Base-by-base conservation (phyloP, 2,329 filamentous ascomycete genomes). In the Colletotrichum neosansevieriae region DNA sequence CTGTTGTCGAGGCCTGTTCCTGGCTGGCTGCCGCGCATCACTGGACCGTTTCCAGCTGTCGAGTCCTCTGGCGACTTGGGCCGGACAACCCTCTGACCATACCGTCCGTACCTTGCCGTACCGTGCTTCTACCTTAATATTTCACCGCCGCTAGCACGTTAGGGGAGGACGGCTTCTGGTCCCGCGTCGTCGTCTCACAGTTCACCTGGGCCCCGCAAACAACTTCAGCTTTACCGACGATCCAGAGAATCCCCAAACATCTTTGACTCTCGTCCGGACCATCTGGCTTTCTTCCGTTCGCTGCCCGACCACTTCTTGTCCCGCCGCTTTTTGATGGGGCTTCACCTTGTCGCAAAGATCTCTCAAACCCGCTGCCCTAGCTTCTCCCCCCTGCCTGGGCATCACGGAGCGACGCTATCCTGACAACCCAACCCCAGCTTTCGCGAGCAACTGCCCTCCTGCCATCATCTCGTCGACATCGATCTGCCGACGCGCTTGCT, bases 141-240 rank as follows among this genome's bases (percentile, higher is more conserved):
- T 68, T 54, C 67, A 69, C 67, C 67, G 63, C 66, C 56, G 63
- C 67, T 67, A 69, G 63, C 63, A 69, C 57, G 36, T 68, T 69
- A 69, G 63, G 67, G 56, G 67, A 67, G 54, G 45, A 44, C 66
- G 61, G 66, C 66, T 66, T 65, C 62, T 69, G 63, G 67, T 69
- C 67, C 69, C 69, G 67, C 58, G 70, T 68, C 47, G 67, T 70
- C 59, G 67, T 70, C 63, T 63, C 70, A 71, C 70, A 67, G 34
- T 68, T 66, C 61, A 71, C 59, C 69, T 63, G 50, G 67, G 70
- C 70, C 70, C 70, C 70, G 70, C 70, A 71, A 70, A 69, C 70
- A 70, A 71, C 63, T 64, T 63, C 70, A 67, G 67, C 57, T 67
- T 67, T 63, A 70, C 54, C 70, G 63, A 59, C 68, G 63, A 71